phyloP scores from a whole-genome alignment of 306 rosid genomes.

The Betula pendula region DNA sequence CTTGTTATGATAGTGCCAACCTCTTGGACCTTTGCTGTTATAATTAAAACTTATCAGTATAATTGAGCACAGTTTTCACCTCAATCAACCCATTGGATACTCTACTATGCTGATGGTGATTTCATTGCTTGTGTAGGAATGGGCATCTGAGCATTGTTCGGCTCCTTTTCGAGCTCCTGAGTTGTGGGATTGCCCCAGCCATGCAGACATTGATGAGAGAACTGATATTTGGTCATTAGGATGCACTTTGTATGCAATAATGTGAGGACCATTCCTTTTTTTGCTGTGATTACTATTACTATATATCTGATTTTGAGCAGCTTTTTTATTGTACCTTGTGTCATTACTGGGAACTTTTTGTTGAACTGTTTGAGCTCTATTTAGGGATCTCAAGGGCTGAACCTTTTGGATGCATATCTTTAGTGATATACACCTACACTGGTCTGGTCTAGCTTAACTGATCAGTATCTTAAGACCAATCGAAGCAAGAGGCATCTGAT shows the following conservation, averaged over 20 bases:
- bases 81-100: constrained; percentile 27
- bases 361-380: not conserved
- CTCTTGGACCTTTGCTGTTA: constrained; percentile 16
- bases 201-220: constrained; percentile 84
- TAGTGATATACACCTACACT: not conserved
- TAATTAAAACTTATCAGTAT: constrained; percentile 12
- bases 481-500: not conserved
- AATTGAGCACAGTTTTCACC: constrained; percentile 23
- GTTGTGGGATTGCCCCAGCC: constrained; percentile 99
- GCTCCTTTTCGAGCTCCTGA: constrained; percentile 99
- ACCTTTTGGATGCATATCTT: not conserved
- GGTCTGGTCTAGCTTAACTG: not conserved
- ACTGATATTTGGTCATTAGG: constrained; percentile 97
- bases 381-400: constrained; percentile 1
- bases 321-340: not conserved
- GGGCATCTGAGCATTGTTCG: constrained; percentile 97
- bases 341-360: not conserved
- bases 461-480: not conserved
- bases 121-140: constrained; percentile 63
- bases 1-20: constrained; percentile 16
- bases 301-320: not conserved
- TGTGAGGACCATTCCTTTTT: constrained; percentile 54
- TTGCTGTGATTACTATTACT: constrained; percentile 14
- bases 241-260: constrained; percentile 95
- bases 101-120: constrained; percentile 21